Base-by-base conservation (phyloP, 148 eudicot species). In the Hydrangea macrophylla region DNA sequence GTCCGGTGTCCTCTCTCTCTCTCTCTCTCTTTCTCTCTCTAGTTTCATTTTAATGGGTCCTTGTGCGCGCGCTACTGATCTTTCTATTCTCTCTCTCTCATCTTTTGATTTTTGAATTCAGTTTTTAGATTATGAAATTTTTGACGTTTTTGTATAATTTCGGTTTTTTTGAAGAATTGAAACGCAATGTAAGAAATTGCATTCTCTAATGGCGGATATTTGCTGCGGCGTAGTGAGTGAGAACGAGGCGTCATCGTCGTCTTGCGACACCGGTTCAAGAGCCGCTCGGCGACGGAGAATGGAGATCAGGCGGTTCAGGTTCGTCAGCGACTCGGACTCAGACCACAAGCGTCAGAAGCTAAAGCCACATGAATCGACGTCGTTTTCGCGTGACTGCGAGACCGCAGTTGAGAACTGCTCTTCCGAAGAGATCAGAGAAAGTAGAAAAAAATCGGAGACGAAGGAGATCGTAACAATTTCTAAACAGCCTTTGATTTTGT, bases 171-270 rank as follows among this genome's bases (percentile, higher is more conserved):
- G 27, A n/a, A 10, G 13, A 18, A 12, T 42, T 8, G 50, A 10
- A 11, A 15, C 17, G 13, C 18, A 8, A 2, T 42, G 11, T 42
- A 18, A 18, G 50, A 11, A 18, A 12, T 13, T 27, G 18, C 0
- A 15, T 44, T 20, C 18, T 58, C 45, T 25, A 59, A 89, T 89
- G 96, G 93, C 89, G 78, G 90, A 88, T 39, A 82, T 86, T 12
- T 86, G 92, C 30, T 79, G 75, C 7, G 88, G 72, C 0, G 66
- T 74, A 2, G 71, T 77, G 48, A 73, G 70, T 27, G 81, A 84
- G 9, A 76, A 69, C 33, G 76, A 82, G 1, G 32, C 59, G 45
- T 25, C 59, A 37, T 25, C 76, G 36, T 36, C 69, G 22, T 23
- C 65, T 2, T 67, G 78, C 23, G 76, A 82, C 15, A 51, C 78